phyloP scores from a whole-genome alignment of 2,329 filamentous ascomycete species.

The Alternaria novae-zelandiae region DNA sequence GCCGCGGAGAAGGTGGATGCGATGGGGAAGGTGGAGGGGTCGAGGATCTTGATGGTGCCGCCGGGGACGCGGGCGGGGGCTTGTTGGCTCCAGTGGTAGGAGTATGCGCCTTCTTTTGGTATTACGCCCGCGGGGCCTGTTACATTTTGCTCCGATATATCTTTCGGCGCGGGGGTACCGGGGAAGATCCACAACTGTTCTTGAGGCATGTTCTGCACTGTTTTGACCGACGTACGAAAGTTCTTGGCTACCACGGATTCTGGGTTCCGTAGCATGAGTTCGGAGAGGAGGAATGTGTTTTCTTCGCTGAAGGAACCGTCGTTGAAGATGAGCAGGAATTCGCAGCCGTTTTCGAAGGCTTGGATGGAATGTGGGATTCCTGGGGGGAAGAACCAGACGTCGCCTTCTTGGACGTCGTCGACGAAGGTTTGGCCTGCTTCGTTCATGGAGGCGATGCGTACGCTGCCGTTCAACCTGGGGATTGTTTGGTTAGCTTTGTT shows the following conservation, averaged over 20 bases:
- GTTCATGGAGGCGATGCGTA: constrained; percentile 60
- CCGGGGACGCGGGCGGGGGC: constrained; percentile 59
- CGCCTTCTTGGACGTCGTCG: constrained; percentile 50
- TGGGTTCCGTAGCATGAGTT: constrained; percentile 57
- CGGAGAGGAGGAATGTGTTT: constrained; percentile 64
- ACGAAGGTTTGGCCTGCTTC: constrained; percentile 56
- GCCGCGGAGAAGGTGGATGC: constrained; percentile 63
- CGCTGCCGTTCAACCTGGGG: constrained; percentile 56
- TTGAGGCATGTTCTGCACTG: constrained; percentile 47
- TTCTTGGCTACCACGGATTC: constrained; percentile 53
- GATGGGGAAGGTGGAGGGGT: constrained; percentile 64
- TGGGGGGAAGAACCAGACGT: constrained; percentile 47
- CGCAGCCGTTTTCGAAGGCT: constrained; percentile 61
- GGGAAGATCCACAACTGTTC: constrained; percentile 54
- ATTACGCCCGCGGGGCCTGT: constrained; percentile 47
- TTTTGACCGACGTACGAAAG: constrained; percentile 47
- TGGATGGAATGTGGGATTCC: constrained; percentile 57
- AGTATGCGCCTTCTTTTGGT: constrained; percentile 42
- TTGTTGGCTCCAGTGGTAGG: constrained; percentile 56
- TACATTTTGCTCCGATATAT: constrained; percentile 54
- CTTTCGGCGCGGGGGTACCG: constrained; percentile 46
- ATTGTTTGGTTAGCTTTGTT: not conserved
- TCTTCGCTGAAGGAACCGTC: constrained; percentile 65
- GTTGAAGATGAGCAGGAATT: constrained; percentile 60
- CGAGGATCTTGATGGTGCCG: constrained; percentile 66